These are phyloP conservation scores for Davidsoniella neocaledoniae DNA, from an alignment of 2,329 filamentous ascomycete species.

Conservation along the genomic window DNA sequence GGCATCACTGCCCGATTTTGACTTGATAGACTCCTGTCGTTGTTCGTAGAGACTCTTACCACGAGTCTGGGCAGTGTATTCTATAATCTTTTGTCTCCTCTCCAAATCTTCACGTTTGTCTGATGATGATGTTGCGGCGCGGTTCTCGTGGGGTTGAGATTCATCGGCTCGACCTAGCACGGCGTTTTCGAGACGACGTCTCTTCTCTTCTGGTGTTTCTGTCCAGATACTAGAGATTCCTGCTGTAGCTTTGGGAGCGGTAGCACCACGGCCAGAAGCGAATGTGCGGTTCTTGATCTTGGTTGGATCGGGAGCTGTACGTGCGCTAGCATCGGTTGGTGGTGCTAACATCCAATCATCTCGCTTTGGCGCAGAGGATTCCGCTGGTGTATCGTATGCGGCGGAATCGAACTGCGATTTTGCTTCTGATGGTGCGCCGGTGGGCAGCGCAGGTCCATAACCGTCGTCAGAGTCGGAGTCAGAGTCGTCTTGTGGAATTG, in stretches of 20 bases:
- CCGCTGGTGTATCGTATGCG: not conserved
- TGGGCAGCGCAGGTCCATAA: slow-evolving; percentile 43
- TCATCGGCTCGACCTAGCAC: slow-evolving; percentile 52
- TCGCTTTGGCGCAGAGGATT: slow-evolving; percentile 33
- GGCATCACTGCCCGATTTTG: slow-evolving; percentile 5
- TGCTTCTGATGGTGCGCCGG: slow-evolving; percentile 29
- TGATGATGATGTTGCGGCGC: slow-evolving; percentile 16
- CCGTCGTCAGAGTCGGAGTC: slow-evolving; percentile 32
- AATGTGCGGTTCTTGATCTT: slow-evolving; percentile 72
- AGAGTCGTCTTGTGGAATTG: slow-evolving; percentile 14
- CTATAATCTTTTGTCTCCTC: slow-evolving; percentile 28
- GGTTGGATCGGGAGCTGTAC: slow-evolving; percentile 59
- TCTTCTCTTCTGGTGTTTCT: slow-evolving; percentile 79
- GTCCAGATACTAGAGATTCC: slow-evolving; percentile 63
- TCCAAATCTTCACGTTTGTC: slow-evolving; percentile 41
- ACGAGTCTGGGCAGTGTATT: slow-evolving; percentile 35
- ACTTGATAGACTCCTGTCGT: slow-evolving; percentile 24
- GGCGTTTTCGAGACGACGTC: slow-evolving; percentile 61
- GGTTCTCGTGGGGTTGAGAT: slow-evolving; percentile 18
- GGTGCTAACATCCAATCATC: slow-evolving; percentile 77
- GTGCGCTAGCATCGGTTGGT: slow-evolving; percentile 35
- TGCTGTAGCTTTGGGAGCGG: slow-evolving; percentile 14
- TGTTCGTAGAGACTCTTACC: slow-evolving; percentile 44
- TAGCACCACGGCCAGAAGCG: slow-evolving; percentile 39
- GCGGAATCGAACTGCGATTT: slow-evolving; percentile 7